These are phyloP conservation scores for Ustilago lituana DNA, from an alignment of 1,284 basidiomycete genomes.

Conservation along the genomic window DNA sequence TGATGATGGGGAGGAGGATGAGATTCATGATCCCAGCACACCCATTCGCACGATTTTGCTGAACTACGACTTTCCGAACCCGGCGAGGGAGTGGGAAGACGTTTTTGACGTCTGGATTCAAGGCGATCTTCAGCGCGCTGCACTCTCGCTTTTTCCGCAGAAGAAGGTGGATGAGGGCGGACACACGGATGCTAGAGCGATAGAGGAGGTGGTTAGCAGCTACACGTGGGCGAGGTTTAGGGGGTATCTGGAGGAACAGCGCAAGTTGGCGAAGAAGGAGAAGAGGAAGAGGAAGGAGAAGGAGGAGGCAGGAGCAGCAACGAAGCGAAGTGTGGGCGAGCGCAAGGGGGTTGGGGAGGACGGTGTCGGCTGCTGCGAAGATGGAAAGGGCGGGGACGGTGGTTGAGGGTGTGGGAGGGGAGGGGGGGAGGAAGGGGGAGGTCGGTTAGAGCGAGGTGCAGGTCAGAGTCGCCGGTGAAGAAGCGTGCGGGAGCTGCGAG, in stretches of 20 bases:
- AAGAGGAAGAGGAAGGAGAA: slow-evolving; percentile 42
- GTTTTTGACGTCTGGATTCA: slow-evolving; percentile 91
- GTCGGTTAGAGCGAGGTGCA: slow-evolving; percentile 23
- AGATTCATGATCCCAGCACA: slow-evolving; percentile 47
- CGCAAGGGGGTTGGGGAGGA: slow-evolving; percentile 34
- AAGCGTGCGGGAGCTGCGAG: slow-evolving; percentile 7
- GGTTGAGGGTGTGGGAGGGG: slow-evolving; percentile 4
- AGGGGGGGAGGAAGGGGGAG: slow-evolving; percentile 14
- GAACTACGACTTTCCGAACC: slow-evolving; percentile 88
- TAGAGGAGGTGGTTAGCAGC: slow-evolving; percentile 30
- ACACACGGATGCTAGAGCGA: slow-evolving; percentile 10
- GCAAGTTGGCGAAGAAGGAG: slow-evolving; percentile 37
- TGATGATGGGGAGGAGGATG: slow-evolving; percentile 29
- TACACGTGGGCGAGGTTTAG: slow-evolving; percentile 39
- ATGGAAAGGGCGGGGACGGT: slow-evolving; percentile 23
- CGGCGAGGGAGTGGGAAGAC: slow-evolving; percentile 85
- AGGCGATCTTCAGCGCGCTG: slow-evolving; percentile 79
- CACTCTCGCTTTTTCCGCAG: slow-evolving; percentile 53
- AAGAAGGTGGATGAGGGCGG: slow-evolving; percentile 23
- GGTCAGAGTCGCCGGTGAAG: slow-evolving; percentile 37
- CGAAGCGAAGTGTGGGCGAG: slow-evolving; percentile 3
- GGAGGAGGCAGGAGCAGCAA: slow-evolving; percentile 19
- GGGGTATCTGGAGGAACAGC: slow-evolving; percentile 40
- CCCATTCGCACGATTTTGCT: slow-evolving; percentile 81
- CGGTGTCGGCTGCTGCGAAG: slow-evolving; percentile 36